Base-by-base conservation (phyloP, 306 rosid species). In the Gastrolobium bilobum region DNA sequence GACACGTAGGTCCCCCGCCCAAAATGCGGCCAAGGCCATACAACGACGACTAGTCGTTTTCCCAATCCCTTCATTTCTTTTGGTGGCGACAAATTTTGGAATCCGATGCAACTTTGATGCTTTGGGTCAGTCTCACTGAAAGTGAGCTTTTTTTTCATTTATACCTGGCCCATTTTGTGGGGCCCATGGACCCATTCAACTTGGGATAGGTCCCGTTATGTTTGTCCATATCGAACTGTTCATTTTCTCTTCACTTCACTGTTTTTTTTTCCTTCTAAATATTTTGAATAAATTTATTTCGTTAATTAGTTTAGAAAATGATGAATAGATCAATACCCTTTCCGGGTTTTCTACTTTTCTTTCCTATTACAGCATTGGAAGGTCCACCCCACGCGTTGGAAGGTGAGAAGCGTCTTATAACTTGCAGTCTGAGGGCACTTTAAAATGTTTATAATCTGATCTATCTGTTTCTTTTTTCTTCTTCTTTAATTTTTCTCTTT, bases 31-130 rank as follows among this genome's bases (percentile, higher is more conserved):
- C 66, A 69, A 63, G 73, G 57, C 73, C 84, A 75, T 48, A 77
- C 79, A 56, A 59, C 42, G 38, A 51, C 74, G 62, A 82, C 85
- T 4, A 0, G 81, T 78, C 86, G 56, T 78, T 84, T 81, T 66
- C 85, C 38, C 46, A 5, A 20, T 51, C 40, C 59, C 7, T 14
- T 48, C 34, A 5, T 67, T 63, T 61, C 71, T 63, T 37, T 26
- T 43, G 5, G 11, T 26, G 39, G 57, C 82, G 63, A 87, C 91
- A 79, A 76, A 47, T 30, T 71, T 68, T 72, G 84, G 91, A 87
- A 87, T 87, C 91, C 91, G 59, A 87, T 85, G 89, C 84, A 34
- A 54, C 62, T 52, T 69, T 51, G 14, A 75, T 75, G 54, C 77
- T 73, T 82, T n/a, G 65, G 76, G 40, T 62, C 79, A 51, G 30